Evolutionary conservation across 192 early-diverging fungal genomes (phyloP).

Genomic region (Nowakowskiella sp.): DNA sequence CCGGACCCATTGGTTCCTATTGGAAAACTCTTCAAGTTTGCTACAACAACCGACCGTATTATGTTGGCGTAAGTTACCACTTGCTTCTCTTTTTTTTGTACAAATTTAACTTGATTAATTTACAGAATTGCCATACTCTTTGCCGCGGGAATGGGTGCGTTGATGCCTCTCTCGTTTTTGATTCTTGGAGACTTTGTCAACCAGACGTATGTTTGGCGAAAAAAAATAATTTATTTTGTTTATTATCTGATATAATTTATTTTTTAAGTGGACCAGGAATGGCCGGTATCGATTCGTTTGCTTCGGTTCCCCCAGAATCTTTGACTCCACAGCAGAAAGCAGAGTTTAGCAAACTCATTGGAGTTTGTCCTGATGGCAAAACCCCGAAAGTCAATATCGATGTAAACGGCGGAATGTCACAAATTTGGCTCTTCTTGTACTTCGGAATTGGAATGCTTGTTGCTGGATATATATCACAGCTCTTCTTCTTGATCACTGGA

Average conservation of each 20-base stretch:
- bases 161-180: conserved; percentile 13
- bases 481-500: background rate
- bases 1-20: conserved; percentile 14
- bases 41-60: background rate
- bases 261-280: no score
- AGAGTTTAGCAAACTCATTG: no score
- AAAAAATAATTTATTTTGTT: no score
- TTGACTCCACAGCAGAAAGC: no score
- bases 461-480: background rate
- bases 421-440: no score
- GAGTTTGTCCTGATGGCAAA: no score
- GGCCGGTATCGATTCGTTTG: no score
- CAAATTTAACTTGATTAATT: background rate
- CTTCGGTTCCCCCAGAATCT: no score
- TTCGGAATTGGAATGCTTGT: background rate
- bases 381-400: no score
- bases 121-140: conserved; percentile 14
- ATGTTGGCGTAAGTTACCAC: conserved; percentile 12
- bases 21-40: conserved; percentile 13
- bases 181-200: conserved; percentile 19
- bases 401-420: no score
- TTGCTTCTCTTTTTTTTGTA: background rate
- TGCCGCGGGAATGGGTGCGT: conserved; percentile 13
- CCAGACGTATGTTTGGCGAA: no score
- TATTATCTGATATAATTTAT: no score